Conservation (phyloP, 2,329 filamentous ascomycete species). For the Colletotrichum tamarilloi region DNA sequence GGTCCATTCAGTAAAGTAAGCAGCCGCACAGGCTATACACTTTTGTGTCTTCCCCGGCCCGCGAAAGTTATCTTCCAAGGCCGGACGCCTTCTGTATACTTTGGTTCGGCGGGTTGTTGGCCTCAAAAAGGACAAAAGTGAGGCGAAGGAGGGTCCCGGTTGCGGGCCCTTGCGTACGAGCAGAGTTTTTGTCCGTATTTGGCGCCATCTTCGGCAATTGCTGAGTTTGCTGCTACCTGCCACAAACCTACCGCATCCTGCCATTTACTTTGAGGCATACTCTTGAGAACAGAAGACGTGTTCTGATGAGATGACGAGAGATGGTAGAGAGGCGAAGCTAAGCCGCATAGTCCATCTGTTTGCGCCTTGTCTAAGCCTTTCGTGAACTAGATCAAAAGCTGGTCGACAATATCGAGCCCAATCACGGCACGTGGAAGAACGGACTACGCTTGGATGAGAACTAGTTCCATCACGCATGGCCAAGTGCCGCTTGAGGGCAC, state of each 20-base stretch:
- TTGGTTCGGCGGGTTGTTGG: slow-evolving; percentile 5
- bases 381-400: background rate
- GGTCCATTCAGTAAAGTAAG: background rate
- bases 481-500: background rate
- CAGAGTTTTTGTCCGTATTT: background rate
- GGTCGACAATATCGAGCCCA: background rate
- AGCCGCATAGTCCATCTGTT: background rate
- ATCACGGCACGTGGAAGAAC: background rate
- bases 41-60: slow-evolving; percentile 8
- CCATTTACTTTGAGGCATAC: background rate
- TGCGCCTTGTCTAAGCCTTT: background rate
- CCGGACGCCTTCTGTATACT: slow-evolving; percentile 2
- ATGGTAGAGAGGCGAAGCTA: background rate
- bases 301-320: background rate
- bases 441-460: background rate
- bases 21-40: background rate
- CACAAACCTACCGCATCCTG: background rate
- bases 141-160: slow-evolving; percentile 1
- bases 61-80: slow-evolving; percentile 19
- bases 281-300: background rate
- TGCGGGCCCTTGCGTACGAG: background rate
- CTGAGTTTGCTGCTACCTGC: background rate
- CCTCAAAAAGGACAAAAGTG: background rate
- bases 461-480: background rate
- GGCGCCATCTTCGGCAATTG: background rate